Percentiles rank a stretch among this genome's conserved stretches.
Conservation (phyloP, 2,329 filamentous ascomycete genomes). For the Scytalidium sp. region DNA sequence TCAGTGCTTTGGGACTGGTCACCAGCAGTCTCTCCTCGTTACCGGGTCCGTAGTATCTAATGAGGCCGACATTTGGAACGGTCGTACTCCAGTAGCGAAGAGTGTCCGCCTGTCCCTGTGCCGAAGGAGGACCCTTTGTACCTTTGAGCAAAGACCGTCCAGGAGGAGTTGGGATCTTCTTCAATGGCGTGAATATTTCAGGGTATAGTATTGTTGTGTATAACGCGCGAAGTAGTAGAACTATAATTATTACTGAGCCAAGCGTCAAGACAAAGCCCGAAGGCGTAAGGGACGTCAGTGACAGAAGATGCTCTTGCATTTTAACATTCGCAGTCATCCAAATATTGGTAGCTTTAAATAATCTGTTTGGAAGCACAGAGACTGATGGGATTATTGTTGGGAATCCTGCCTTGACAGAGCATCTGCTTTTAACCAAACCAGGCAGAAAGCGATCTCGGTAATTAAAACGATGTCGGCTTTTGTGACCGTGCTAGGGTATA, state of each 20-base stretch:
- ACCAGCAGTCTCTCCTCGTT: not conserved
- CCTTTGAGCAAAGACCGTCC: not conserved
- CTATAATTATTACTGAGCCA: not conserved
- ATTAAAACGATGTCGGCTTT: not conserved
- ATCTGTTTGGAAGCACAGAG: not conserved
- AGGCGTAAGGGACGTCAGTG: not conserved
- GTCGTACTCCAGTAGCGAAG: not conserved
- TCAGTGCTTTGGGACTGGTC: constrained; percentile 51
- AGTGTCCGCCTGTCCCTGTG: not conserved
- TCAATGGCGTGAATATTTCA: not conserved
- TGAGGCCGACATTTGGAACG: not conserved
- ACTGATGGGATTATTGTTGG: not conserved
- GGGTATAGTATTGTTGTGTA: not conserved
- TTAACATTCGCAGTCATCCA: not conserved
- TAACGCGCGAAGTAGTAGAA: not conserved
- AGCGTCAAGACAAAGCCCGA: not conserved
- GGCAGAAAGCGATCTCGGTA: not conserved
- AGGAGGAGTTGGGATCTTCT: not conserved
- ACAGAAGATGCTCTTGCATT: not conserved
- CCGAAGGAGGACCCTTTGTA: not conserved
- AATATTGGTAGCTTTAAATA: not conserved
- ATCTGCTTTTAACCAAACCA: too few relatives aligned
- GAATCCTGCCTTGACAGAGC: too few relatives aligned
- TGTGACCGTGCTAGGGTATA: not conserved
- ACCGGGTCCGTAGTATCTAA: not conserved